phyloP scores from a whole-genome alignment of 192 early-diverging fungal genomes.

The Coemansia sp. region DNA sequence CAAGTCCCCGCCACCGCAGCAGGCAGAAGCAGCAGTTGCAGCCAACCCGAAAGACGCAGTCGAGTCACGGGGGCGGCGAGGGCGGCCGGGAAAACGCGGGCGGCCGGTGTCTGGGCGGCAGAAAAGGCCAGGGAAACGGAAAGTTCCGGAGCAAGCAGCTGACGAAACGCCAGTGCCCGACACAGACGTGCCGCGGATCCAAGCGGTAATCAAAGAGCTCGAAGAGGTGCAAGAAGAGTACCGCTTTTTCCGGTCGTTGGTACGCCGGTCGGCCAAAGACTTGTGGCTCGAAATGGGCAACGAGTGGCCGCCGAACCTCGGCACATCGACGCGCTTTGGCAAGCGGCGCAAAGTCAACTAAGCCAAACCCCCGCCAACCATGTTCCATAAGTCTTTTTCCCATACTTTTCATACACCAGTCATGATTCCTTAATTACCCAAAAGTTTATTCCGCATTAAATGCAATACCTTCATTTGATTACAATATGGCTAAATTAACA shows the following conservation, averaged over 20 bases:
- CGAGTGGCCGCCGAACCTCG: conserved; percentile 44
- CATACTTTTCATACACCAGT: background rate
- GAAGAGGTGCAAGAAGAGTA: conserved; percentile 46
- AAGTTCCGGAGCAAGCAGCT: background rate
- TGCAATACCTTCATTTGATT: background rate
- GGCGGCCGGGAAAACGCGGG: too few species aligned
- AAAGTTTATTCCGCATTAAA: background rate
- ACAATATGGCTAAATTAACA: conserved; percentile 22
- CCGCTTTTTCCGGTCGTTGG: conserved; percentile 25
- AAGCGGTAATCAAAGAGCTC: conserved; percentile 20
- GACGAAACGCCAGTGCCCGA: background rate
- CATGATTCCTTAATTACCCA: too few species aligned
- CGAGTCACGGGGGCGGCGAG: background rate
- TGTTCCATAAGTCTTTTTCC: background rate
- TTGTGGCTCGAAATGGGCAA: conserved; percentile 47
- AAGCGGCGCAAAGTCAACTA: conserved; percentile 36
- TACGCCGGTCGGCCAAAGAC: conserved; percentile 38
- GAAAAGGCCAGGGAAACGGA: background rate
- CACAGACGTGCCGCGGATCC: conserved; percentile 5
- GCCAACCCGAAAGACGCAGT: background rate
- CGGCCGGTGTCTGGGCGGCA: background rate
- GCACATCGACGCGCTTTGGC: conserved; percentile 38
- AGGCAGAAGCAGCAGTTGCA: background rate
- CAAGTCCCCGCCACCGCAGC: background rate
- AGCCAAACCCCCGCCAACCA: background rate